These are phyloP conservation scores for Amylocystis lapponica DNA, from an alignment of 768 basidiomycete species.

Conservation along the genomic window DNA sequence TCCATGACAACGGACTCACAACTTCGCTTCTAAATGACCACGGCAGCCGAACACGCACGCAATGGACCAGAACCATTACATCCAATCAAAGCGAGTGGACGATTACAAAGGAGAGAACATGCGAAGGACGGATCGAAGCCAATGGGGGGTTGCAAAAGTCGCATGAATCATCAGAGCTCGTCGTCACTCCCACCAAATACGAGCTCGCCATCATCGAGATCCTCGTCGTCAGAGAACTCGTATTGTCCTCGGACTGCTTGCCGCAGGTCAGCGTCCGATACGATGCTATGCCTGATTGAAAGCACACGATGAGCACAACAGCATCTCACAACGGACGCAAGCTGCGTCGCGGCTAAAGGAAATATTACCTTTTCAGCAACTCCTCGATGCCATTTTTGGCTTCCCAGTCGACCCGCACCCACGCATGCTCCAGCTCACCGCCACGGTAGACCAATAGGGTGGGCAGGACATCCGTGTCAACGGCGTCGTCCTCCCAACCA, in stretches of 20 bases:
- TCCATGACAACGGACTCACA: no score
- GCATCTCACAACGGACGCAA: not conserved
- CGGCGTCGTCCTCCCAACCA: conserved; percentile 50
- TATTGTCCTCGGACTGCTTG: conserved; percentile 24
- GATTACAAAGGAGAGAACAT: no score
- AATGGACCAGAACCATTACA: no score
- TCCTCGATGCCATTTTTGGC: conserved; percentile 65
- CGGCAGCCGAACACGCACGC: no score
- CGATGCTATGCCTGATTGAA: conserved; percentile 33
- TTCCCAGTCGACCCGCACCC: conserved; percentile 88
- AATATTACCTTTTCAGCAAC: conserved; percentile 52
- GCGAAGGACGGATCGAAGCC: no score
- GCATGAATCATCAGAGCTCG: conserved; percentile 7
- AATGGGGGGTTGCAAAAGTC: no score
- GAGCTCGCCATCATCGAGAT: conserved; percentile 31
- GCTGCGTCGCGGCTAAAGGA: not conserved
- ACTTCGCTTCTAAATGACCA: no score
- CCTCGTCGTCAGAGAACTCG: conserved; percentile 38
- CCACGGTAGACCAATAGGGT: conserved; percentile 74
- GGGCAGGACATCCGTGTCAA: conserved; percentile 76
- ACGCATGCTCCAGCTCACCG: conserved; percentile 81
- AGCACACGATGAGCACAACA: not conserved
- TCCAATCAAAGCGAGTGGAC: no score
- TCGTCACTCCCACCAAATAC: conserved; percentile 26
- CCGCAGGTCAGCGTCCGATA: conserved; percentile 29